Conservation (phyloP, 2,329 filamentous ascomycete species). For the Leptodontidium sp. region DNA sequence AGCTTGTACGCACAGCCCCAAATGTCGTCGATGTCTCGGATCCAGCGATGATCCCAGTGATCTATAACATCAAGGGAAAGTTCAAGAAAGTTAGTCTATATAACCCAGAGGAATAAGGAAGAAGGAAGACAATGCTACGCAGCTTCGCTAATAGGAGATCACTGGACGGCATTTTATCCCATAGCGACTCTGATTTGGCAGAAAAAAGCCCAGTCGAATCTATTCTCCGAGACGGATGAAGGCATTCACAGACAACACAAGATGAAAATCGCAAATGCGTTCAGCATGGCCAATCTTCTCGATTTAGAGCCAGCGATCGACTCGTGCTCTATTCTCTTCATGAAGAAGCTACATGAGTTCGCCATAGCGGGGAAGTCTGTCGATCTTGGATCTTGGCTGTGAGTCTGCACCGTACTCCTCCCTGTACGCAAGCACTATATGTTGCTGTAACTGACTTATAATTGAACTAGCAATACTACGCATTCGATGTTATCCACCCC, state of each 20-base stretch:
- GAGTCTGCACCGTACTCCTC: neutral
- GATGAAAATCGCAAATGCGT: conserved; percentile 21
- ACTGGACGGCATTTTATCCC: neutral
- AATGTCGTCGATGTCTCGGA: conserved; percentile 44
- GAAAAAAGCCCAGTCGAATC: conserved; percentile 22
- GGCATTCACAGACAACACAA: neutral
- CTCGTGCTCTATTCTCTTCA: conserved; percentile 24
- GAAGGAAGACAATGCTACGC: neutral
- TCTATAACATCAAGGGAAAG: conserved; percentile 25
- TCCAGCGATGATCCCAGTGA: conserved; percentile 33
- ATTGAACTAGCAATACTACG: conserved; percentile 19
- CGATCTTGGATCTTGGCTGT: conserved; percentile 18
- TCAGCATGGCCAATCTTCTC: conserved; percentile 22
- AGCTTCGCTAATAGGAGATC: neutral
- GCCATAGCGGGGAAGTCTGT: conserved; percentile 10
- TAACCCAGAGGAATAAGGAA: neutral
- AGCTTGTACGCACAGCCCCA: conserved; percentile 39
- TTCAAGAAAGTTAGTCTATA: conserved; percentile 21
- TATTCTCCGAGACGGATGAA: conserved; percentile 24
- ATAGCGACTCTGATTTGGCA: conserved; percentile 10
- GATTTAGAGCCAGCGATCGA: conserved; percentile 18
- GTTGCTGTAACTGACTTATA: too few relatives aligned
- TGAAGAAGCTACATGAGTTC: conserved; percentile 5
- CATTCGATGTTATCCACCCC: conserved; percentile 46
- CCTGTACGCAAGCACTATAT: too few relatives aligned